Evolutionary conservation across 2,329 filamentous ascomycete species (phyloP).

Genomic region (Coniochaeta sp.): DNA sequence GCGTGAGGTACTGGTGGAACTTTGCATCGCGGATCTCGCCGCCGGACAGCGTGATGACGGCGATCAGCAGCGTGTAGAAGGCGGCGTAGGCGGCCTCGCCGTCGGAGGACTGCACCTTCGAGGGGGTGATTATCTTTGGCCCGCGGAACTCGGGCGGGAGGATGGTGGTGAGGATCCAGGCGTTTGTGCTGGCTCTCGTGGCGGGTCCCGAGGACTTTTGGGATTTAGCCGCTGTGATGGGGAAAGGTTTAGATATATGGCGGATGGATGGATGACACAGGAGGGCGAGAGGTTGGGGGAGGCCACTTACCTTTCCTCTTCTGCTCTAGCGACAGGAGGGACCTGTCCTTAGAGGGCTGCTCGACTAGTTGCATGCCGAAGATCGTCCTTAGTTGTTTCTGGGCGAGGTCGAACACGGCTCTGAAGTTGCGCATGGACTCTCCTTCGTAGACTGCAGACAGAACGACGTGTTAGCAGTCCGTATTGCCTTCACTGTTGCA

Average conservation of each 20-base stretch:
- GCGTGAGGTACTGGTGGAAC: slow-evolving; percentile 65
- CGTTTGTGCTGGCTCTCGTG: slow-evolving; percentile 43
- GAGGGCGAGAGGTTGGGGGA: neutral
- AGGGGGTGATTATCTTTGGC: slow-evolving; percentile 61
- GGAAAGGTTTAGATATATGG: neutral
- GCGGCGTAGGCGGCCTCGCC: slow-evolving; percentile 75
- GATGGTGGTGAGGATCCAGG: slow-evolving; percentile 70
- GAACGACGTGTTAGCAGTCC: neutral
- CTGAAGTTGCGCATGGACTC: slow-evolving; percentile 46
- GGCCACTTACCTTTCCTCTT: slow-evolving; percentile 57
- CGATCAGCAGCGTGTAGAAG: slow-evolving; percentile 72
- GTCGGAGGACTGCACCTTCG: slow-evolving; percentile 54
- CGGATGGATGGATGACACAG: neutral
- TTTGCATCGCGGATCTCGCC: slow-evolving; percentile 70
- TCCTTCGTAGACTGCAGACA: neutral
- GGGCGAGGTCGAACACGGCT: slow-evolving; percentile 67
- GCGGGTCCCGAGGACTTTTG: slow-evolving; percentile 25
- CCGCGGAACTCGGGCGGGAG: slow-evolving; percentile 61
- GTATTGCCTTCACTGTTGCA: too few relatives aligned
- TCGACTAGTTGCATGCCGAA: slow-evolving; percentile 95
- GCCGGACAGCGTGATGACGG: slow-evolving; percentile 69
- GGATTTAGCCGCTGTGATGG: slow-evolving; percentile 29
- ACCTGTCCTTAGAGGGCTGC: slow-evolving; percentile 72
- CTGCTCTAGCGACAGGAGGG: slow-evolving; percentile 60
- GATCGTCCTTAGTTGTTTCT: slow-evolving; percentile 58